Conservation (phyloP, 352 stramenopile species). For the Phytopythium ostracodes region DNA sequence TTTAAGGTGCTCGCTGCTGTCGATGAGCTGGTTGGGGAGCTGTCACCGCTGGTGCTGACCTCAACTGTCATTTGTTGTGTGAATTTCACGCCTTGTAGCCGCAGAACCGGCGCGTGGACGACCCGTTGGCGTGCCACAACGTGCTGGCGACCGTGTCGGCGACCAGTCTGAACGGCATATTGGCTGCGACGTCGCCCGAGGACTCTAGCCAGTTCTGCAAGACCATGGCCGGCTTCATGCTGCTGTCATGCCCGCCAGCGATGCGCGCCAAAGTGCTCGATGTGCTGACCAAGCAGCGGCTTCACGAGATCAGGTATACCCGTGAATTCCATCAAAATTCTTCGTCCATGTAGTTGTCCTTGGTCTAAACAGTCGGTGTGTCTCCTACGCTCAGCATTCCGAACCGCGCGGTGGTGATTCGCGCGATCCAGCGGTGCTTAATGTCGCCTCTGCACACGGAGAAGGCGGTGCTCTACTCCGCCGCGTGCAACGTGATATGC, state of each 20-base stretch:
- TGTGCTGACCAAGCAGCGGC: conserved; percentile 59
- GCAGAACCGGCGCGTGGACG: conserved; percentile 43
- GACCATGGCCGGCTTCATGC: conserved; percentile 86
- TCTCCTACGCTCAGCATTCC: conserved; percentile 25
- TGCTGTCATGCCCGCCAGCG: conserved; percentile 55
- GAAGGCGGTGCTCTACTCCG: conserved; percentile 59
- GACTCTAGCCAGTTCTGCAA: conserved; percentile 70
- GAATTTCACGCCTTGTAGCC: conserved; percentile 15
- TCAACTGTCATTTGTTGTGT: too few relatives aligned
- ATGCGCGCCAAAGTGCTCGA: conserved; percentile 71
- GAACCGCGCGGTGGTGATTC: conserved; percentile 76
- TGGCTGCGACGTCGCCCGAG: conserved; percentile 70
- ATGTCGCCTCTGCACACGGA: conserved; percentile 64
- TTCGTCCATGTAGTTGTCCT: too few relatives aligned
- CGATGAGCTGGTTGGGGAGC: neutral
- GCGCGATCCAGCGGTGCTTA: conserved; percentile 73
- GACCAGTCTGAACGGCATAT: conserved; percentile 71
- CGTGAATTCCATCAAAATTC: too few relatives aligned
- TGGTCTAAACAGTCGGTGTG: neutral
- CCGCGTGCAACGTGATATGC: conserved; percentile 65
- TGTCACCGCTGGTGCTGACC: neutral
- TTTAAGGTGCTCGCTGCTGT: conserved; percentile 21
- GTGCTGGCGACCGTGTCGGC: conserved; percentile 53
- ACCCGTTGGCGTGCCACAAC: conserved; percentile 74
- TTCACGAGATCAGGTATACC: conserved; percentile 56